Evolutionary conservation across 371 early-diverging fungal species (phyloP).

Genomic region (Circinella minor): DNA sequence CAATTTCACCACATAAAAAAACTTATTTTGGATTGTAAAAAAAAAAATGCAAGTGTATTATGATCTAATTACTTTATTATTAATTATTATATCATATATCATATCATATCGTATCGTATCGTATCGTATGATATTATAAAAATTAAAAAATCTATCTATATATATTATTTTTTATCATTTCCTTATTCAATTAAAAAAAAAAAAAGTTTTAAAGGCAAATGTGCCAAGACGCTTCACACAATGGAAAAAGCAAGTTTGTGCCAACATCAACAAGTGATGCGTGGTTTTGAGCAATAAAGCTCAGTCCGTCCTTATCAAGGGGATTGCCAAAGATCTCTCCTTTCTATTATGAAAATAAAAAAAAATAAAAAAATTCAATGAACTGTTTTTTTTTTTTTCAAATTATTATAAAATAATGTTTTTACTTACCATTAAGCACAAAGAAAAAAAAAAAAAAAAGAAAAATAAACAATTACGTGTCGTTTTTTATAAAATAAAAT

Average conservation of each 20-base stretch:
- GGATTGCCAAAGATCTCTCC: conserved; percentile 63
- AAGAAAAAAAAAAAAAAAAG: conserved; percentile 18
- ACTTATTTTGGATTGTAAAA: too few relatives aligned
- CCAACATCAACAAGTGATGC: conserved; percentile 27
- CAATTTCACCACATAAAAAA: too few relatives aligned
- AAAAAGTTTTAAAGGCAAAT: conserved; percentile 14
- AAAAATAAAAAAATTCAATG: neutral
- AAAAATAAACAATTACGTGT: too few relatives aligned
- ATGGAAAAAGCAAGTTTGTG: conserved; percentile 11
- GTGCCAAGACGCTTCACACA: conserved; percentile 21
- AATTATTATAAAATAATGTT: neutral
- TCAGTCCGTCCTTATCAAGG: conserved; percentile 61
- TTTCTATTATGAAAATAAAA: conserved; percentile 29
- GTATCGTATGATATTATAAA: too few relatives aligned
- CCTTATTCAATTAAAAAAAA: conserved; percentile 21
- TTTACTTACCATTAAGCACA: conserved; percentile 36
- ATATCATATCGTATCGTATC: too few relatives aligned
- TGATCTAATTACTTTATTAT: too few relatives aligned
- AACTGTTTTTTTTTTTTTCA: neutral
- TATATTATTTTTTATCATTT: conserved; percentile 15
- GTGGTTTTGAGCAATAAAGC: conserved; percentile 37
- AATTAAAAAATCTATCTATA: too few relatives aligned
- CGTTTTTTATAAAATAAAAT: too few relatives aligned
- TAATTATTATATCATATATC: neutral
- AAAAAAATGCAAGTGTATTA: too few relatives aligned